A percentile compares a stretch with the other conserved stretches of the same genome.
phyloP scores from a whole-genome alignment of 352 stramenopile species.

The Halophytophthora polymorphica region DNA sequence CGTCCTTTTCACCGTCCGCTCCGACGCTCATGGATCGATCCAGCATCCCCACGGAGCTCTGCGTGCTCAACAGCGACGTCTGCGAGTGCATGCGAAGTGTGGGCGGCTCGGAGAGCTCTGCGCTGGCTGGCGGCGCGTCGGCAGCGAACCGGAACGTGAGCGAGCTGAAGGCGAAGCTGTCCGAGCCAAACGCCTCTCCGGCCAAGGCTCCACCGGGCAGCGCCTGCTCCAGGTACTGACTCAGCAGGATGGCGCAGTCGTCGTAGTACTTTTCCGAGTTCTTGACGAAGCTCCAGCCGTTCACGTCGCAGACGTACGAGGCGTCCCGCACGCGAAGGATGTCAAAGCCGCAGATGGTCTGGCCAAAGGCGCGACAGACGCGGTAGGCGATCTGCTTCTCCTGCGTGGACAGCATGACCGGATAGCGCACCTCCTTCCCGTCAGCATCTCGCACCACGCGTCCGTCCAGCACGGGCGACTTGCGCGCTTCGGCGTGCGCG shows the following conservation, averaged over 20 bases:
- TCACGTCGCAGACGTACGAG: constrained; percentile 99
- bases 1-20: constrained; percentile 13
- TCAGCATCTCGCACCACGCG: constrained; percentile 96
- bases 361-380: constrained; percentile 73
- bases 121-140: constrained; percentile 32
- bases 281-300: constrained; percentile 99
- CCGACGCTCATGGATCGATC: constrained; percentile 3
- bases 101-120: constrained; percentile 61
- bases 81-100: constrained; percentile 25
- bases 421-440: constrained; percentile 98
- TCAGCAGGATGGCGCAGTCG: constrained; percentile 94
- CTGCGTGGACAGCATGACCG: constrained; percentile 96
- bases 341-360: constrained; percentile 99
- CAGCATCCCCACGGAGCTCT: constrained; percentile 8
- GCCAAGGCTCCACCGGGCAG: constrained; percentile 30
- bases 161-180: constrained; percentile 55
- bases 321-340: constrained; percentile 92
- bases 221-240: constrained; percentile 71
- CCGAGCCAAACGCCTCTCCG: constrained; percentile 47
- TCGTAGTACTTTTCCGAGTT: constrained; percentile 99
- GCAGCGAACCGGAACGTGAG: constrained; percentile 60
- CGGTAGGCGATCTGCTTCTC: constrained; percentile 98
- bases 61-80: constrained; percentile 15
- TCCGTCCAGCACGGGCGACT: constrained; percentile 98
- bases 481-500: constrained; percentile 98